Evolutionary conservation across 164 flowering plant species (phyloP).

Genomic region (Cinnamomum chago): DNA sequence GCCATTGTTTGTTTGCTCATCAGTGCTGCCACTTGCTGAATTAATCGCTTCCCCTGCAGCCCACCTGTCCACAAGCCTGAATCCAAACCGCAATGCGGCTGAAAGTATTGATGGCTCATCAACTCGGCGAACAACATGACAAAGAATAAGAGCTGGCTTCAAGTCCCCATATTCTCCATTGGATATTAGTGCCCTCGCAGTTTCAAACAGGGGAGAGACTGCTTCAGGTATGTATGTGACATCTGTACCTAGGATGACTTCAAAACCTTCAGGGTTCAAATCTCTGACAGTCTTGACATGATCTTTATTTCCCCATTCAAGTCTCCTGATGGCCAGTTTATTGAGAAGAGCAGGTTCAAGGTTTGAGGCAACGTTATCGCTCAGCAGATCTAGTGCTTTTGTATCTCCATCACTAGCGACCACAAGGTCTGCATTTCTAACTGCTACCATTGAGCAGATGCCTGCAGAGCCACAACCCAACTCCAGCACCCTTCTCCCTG

Average conservation of each 20-base stretch:
- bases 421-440: constrained; percentile 55
- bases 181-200: constrained; percentile 62
- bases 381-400: constrained; percentile 57
- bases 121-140: constrained; percentile 77
- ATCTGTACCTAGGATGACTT: constrained; percentile 84
- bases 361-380: constrained; percentile 55
- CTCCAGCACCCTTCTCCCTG: constrained; percentile 73
- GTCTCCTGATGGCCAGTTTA: constrained; percentile 38
- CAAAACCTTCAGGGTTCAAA: constrained; percentile 47
- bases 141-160: constrained; percentile 62
- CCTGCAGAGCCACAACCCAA: constrained; percentile 87
- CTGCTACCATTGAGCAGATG: constrained; percentile 87
- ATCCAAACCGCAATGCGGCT: constrained; percentile 64
- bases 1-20: constrained; percentile 7
- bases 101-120: constrained; percentile 82
- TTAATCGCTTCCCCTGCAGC: constrained; percentile 19
- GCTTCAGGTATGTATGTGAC: constrained; percentile 78
- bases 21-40: constrained; percentile 11
- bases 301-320: constrained; percentile 81
- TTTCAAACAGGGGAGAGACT: constrained; percentile 64
- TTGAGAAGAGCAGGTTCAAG: constrained; percentile 25
- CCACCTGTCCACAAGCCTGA: constrained; percentile 70
- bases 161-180: neutral
- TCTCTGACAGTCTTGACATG: constrained; percentile 51
- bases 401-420: constrained; percentile 85